Evolutionary conservation across 1,139 yeast species (phyloP).

Genomic region (Meyerozyma smithsonii): DNA sequence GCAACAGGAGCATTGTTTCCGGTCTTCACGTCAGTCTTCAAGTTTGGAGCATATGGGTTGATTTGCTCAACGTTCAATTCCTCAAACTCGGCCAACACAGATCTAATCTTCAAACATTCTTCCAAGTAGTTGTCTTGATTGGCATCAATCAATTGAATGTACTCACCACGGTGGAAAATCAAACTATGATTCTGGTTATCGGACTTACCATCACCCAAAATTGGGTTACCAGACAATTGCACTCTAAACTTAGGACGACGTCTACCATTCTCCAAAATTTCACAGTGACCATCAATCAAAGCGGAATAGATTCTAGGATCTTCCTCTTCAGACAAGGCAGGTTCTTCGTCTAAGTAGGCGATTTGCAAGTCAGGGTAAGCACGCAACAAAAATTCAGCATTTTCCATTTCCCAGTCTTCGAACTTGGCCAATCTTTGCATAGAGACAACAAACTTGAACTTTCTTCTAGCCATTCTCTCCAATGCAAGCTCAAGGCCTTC

Average conservation of each 20-base stretch:
- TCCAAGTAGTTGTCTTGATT: slow-evolving; percentile 97
- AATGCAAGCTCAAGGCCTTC: slow-evolving; percentile 92
- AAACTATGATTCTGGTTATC: slow-evolving; percentile 98
- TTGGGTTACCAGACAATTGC: slow-evolving; percentile 97
- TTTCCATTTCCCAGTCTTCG: slow-evolving; percentile 96
- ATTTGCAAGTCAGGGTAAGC: slow-evolving; percentile 98
- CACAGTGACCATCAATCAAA: slow-evolving; percentile 97
- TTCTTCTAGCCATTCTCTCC: slow-evolving; percentile 99
- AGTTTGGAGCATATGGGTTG: slow-evolving; percentile 70
- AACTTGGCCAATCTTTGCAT: slow-evolving; percentile 98
- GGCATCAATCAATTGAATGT: slow-evolving; percentile 95
- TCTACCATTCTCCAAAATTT: slow-evolving; percentile 94
- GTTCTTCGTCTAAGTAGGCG: slow-evolving; percentile 95
- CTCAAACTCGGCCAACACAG: slow-evolving; percentile 96
- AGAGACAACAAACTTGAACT: slow-evolving; percentile 93
- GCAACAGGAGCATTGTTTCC: slow-evolving; percentile 77
- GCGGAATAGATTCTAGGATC: slow-evolving; percentile 97
- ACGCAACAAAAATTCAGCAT: slow-evolving; percentile 94
- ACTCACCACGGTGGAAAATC: slow-evolving; percentile 98
- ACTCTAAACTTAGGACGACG: slow-evolving; percentile 98
- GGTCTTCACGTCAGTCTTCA: slow-evolving; percentile 36
- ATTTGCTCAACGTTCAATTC: slow-evolving; percentile 85
- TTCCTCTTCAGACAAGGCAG: slow-evolving; percentile 86
- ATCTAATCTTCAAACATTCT: slow-evolving; percentile 96
- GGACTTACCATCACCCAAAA: slow-evolving; percentile 98